Evolutionary conservation across 2,329 filamentous ascomycete species (phyloP).

Genomic region (Stemphylium lycopersici): DNA sequence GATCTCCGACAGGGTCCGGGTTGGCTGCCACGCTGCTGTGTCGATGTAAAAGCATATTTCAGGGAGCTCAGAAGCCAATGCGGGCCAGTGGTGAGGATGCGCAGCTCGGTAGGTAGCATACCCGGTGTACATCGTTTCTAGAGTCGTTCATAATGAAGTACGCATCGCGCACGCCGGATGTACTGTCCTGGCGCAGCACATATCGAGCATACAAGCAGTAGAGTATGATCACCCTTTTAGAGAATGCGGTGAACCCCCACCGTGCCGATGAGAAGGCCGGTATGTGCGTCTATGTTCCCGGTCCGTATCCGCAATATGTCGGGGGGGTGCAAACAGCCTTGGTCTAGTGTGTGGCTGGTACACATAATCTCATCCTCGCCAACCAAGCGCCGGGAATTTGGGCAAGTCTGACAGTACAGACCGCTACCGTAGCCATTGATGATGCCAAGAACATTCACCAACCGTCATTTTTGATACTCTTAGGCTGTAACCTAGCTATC

Average conservation of each 20-base stretch:
- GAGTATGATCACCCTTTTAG: slow-evolving; percentile 3
- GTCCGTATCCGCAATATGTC: not conserved
- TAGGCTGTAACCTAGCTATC: not conserved
- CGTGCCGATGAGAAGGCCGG: not conserved
- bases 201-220: slow-evolving; percentile 6
- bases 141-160: not conserved
- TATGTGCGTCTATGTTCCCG: not conserved
- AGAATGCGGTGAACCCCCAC: slow-evolving; percentile 8
- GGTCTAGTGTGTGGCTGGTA: slow-evolving; percentile 13
- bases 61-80: slow-evolving; percentile 4
- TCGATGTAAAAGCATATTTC: not conserved
- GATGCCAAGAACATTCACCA: slow-evolving; percentile 5
- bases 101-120: not conserved
- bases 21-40: not conserved
- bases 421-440: slow-evolving; percentile 6
- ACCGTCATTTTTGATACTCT: not conserved
- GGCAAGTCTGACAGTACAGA: slow-evolving; percentile 2
- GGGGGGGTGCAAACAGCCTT: not conserved
- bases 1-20: not conserved
- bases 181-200: slow-evolving; percentile 6
- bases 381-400: slow-evolving; percentile 1
- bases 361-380: not conserved
- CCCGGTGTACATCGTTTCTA: not conserved
- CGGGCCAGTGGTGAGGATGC: slow-evolving; percentile 9
- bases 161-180: slow-evolving; percentile 15